phyloP scores from a whole-genome alignment of 495 filamentous ascomycete species.

The Amniculicola lignicola region DNA sequence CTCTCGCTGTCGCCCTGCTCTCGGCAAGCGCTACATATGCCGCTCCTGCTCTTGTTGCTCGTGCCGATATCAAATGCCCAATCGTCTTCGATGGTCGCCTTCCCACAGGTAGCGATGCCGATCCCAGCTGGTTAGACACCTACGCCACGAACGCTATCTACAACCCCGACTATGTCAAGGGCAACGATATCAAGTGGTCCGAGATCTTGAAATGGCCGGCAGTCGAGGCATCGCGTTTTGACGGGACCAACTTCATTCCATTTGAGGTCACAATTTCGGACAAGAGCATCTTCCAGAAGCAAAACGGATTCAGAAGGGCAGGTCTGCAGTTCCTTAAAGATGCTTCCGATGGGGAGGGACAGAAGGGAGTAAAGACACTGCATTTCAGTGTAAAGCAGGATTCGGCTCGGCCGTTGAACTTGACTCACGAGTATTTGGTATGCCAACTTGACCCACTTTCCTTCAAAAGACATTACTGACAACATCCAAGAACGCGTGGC shows the following conservation, averaged over 20 bases:
- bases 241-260: conserved; percentile 9
- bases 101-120: conserved; percentile 10
- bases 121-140: conserved; percentile 22
- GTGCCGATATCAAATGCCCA: conserved; percentile 23
- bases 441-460: too few relatives aligned
- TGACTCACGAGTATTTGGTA: conserved; percentile 35
- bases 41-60: not conserved
- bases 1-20: conserved; percentile 11
- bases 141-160: conserved; percentile 29
- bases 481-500: conserved; percentile 34
- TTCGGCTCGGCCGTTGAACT: conserved; percentile 25
- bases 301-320: conserved; percentile 33
- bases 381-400: conserved; percentile 34
- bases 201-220: conserved; percentile 28
- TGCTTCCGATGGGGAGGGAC: conserved; percentile 15
- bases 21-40: conserved; percentile 13
- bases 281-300: conserved; percentile 33
- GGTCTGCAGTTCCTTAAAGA: conserved; percentile 33
- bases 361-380: conserved; percentile 29
- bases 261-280: conserved; percentile 30
- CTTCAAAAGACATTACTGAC: too few relatives aligned
- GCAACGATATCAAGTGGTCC: conserved; percentile 23
- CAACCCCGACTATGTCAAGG: conserved; percentile 35
- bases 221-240: conserved; percentile 23
- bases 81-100: conserved; percentile 34